A percentile compares a stretch with the other conserved stretches of the same genome.
These are phyloP conservation scores for Phytopythium chamaehyphon DNA, from an alignment of 352 stramenopile genomes.

Conservation along the genomic window DNA sequence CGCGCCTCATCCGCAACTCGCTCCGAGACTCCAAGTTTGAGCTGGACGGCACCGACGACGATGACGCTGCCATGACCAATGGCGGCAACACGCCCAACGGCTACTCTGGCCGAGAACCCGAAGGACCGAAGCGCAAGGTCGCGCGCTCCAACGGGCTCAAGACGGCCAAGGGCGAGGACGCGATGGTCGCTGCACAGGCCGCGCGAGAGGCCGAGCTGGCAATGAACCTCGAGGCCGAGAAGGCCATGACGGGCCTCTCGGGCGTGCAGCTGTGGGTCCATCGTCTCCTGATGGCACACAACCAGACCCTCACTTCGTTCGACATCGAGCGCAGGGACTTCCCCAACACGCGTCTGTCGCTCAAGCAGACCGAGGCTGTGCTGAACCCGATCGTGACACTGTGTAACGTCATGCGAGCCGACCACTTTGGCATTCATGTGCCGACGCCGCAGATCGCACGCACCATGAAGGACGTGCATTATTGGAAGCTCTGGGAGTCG, in stretches of 20 bases:
- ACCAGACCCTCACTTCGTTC: constrained; percentile 47
- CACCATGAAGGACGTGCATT: constrained; percentile 79
- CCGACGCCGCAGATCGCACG: constrained; percentile 56
- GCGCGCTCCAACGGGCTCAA: background rate
- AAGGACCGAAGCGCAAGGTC: constrained; percentile 3
- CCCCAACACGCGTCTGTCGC: constrained; percentile 63
- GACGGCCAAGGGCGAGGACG: constrained; percentile 13
- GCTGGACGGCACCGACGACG: constrained; percentile 33
- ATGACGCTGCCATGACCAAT: constrained; percentile 15
- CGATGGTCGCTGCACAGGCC: constrained; percentile 15
- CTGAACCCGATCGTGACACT: constrained; percentile 55
- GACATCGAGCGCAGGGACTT: constrained; percentile 47
- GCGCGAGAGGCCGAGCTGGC: constrained; percentile 26
- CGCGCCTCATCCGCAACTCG: constrained; percentile 60
- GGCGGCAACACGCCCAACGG: background rate
- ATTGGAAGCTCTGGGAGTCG: constrained; percentile 84
- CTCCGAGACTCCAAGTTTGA: constrained; percentile 52
- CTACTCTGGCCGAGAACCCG: background rate
- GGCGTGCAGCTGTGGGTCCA: constrained; percentile 71
- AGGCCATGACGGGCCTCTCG: constrained; percentile 49
- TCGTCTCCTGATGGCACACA: constrained; percentile 59
- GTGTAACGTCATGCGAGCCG: constrained; percentile 45
- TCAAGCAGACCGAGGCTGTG: constrained; percentile 69
- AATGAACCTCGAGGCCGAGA: constrained; percentile 41
- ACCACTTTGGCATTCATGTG: constrained; percentile 72